Evolutionary conservation across 2,329 filamentous ascomycete species (phyloP), one percentile per base, ranked within the genome.

Genomic region (Phaeosphaeriaceae sp.): DNA sequence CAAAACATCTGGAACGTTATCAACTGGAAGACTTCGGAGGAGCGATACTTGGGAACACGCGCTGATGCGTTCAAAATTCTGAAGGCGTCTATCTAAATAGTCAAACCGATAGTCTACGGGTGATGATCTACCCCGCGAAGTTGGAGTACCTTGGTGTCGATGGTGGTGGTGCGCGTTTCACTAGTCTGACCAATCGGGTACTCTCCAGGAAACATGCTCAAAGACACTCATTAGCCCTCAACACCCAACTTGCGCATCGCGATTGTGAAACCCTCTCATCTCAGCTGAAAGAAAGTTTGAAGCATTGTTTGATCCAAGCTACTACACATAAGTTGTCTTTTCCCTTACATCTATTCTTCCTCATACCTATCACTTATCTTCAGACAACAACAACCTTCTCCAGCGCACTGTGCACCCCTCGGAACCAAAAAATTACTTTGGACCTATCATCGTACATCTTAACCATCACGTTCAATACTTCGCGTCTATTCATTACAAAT

Each of bases 1-100:
- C 86, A 91, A 60, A 90, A 90, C 62, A 91, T 93, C 67, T 93
- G 90, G 91, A 88, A 88, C 32, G 86, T 93, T 30, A 87, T 93
- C 72, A 93, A 92, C 80, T 93, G 91, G 91, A 87, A 89, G 78
- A 88, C 84, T 5, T 85, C 87, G 1, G 89, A 91, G 79, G 78
- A 83, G 58, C 84, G 90, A 28, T 92, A 86, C 75, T 67, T 78
- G 1, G 84, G 85, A 2, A 78, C 69, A 15, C 71, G 71, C 19
- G 72, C 68, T 11, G 78, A 80, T 64, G 75, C 73, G 1, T 79
- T 79, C 64, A 76, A 75, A 56, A 59, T 72, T 3, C 67, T 80
- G 24, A 79, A 78, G 61, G 74, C 77, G 0, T 75, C 72, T 1
- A 72, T 76, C 17, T 76, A 55, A 59, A 23, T 10, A 30, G 17